Conservation (phyloP, 179 eudicot genomes). For the Amaranthus tricolor region DNA sequence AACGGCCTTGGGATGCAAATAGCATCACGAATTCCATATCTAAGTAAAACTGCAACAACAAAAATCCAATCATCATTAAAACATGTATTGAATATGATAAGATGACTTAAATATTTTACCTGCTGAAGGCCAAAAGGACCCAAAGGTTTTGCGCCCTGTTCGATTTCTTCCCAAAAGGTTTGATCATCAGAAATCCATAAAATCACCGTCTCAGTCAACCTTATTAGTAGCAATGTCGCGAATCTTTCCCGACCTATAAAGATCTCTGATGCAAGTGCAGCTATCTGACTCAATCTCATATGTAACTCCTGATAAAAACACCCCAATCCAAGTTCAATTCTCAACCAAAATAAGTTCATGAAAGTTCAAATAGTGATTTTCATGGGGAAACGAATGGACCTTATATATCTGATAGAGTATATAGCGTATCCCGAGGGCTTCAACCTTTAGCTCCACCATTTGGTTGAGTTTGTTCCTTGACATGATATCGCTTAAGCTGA, state of each 20-base stretch:
- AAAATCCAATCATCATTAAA: background rate
- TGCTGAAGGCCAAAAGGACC: constrained; percentile 93
- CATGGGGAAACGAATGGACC: no score
- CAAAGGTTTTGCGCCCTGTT: constrained; percentile 58
- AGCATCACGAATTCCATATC: constrained; percentile 98
- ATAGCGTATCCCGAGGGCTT: no score
- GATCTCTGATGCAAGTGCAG: constrained; percentile 72
- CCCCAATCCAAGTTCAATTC: background rate
- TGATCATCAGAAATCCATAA: constrained; percentile 92
- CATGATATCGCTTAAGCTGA: no score
- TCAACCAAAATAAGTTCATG: no score
- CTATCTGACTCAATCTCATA: constrained; percentile 56
- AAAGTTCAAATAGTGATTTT: no score
- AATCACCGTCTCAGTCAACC: constrained; percentile 83
- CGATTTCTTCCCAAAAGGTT: constrained; percentile 85
- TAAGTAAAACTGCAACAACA: constrained; percentile 69
- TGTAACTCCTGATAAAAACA: constrained; percentile 65
- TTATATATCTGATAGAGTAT: no score
- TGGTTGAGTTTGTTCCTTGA: no score
- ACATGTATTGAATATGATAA: background rate
- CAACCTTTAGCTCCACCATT: no score
- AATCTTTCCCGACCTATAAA: constrained; percentile 89
- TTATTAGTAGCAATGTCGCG: constrained; percentile 79
- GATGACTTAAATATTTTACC: constrained; percentile 35
- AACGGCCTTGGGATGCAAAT: constrained; percentile 92